Conservation (phyloP, 2,329 filamentous ascomycete species). For the Talaromyces funiculosus region DNA sequence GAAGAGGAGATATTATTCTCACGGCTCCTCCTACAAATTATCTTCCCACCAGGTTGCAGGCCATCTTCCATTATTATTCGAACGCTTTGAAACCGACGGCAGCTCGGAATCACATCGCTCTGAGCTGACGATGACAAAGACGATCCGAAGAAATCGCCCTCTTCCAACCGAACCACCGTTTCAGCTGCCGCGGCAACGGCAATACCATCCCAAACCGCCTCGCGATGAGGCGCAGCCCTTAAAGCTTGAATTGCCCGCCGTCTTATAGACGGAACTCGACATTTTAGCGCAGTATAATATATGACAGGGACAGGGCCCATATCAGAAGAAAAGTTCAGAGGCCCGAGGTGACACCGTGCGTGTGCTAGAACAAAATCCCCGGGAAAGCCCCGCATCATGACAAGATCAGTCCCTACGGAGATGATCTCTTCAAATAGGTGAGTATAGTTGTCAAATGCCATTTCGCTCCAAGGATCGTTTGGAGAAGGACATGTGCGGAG, state of each 20-base stretch:
- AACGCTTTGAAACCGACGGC: conserved; percentile 5
- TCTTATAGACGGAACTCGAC: conserved; percentile 1
- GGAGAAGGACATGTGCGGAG: neutral
- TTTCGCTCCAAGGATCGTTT: conserved; percentile 4
- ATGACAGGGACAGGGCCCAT: conserved; percentile 7
- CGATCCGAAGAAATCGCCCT: neutral
- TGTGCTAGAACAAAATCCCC: neutral
- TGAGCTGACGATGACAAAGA: neutral
- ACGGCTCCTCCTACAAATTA: neutral
- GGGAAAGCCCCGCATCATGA: conserved; percentile 3
- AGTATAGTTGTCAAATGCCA: conserved; percentile 9
- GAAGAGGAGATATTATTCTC: neutral
- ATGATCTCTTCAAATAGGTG: conserved; percentile 2
- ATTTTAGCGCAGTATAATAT: conserved; percentile 12
- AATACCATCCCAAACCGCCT: conserved; percentile 11
- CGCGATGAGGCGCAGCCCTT: conserved; percentile 8
- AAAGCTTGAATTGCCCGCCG: neutral
- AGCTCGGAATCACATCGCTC: neutral
- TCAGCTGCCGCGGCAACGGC: conserved; percentile 10
- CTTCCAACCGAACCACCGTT: conserved; percentile 6
- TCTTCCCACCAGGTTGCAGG: neutral
- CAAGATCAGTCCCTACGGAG: neutral
- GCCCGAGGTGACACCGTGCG: neutral
- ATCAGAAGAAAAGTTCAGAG: conserved; percentile 9
- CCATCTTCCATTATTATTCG: conserved; percentile 10